A percentile compares a stretch with the other conserved stretches of the same genome.
phyloP scores from a whole-genome alignment of 202 grass and related monocot species.

The Schoenoplectus tabernaemontani region DNA sequence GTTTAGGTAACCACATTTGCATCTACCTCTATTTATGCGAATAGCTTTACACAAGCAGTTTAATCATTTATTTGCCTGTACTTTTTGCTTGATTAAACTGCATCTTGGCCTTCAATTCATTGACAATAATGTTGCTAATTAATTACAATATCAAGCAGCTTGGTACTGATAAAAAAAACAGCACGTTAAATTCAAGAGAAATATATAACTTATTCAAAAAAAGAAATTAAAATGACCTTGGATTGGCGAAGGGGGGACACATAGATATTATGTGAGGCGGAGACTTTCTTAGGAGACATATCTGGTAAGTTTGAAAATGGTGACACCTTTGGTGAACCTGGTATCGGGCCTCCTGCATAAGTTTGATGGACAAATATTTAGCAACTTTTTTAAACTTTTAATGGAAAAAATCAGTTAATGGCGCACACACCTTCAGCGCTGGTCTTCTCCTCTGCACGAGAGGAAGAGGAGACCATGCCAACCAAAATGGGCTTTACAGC shows the following conservation, averaged over 20 bases:
- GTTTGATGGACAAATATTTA: constrained; percentile 31
- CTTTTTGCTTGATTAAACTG: background rate
- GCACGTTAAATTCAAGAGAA: too few relatives aligned
- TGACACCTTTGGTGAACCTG: constrained; percentile 69
- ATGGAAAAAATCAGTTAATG: constrained; percentile 21
- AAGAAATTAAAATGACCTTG: constrained; percentile 43
- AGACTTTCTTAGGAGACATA: constrained; percentile 97
- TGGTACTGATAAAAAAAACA: background rate
- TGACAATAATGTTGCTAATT: background rate
- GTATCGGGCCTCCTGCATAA: constrained; percentile 38
- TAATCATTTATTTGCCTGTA: background rate
- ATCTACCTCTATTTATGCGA: background rate
- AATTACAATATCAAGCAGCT: background rate
- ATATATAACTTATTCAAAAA: background rate
- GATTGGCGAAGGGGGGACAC: constrained; percentile 82
- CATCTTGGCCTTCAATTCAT: background rate
- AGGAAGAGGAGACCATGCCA: constrained; percentile 36
- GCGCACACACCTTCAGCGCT: constrained; percentile 37
- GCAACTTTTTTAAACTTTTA: background rate
- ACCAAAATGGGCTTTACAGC: constrained; percentile 70
- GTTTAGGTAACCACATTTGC: background rate
- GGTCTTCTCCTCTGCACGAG: constrained; percentile 46
- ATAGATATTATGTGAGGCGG: constrained; percentile 79
- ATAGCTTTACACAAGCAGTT: background rate
- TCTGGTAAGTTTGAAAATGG: constrained; percentile 87